These are phyloP conservation scores for Leptographium radiaticola DNA, from an alignment of 2,329 filamentous ascomycete genomes.

Conservation along the genomic window DNA sequence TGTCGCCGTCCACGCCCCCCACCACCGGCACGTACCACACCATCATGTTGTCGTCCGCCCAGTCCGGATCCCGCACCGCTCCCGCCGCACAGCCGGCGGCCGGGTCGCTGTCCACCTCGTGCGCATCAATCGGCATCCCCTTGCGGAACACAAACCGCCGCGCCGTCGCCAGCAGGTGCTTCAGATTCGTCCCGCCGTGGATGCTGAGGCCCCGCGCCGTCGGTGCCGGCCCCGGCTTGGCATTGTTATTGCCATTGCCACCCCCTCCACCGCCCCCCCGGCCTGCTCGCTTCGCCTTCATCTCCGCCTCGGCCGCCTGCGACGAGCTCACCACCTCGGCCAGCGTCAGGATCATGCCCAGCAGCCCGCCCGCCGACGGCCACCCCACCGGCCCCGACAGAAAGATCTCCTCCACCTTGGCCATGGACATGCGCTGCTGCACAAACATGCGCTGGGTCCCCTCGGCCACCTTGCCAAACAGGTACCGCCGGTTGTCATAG, in stretches of 20 bases:
- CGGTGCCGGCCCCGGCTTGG: neutral
- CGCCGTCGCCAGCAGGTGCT: conserved; percentile 68
- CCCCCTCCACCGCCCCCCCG: neutral
- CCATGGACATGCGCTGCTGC: conserved; percentile 52
- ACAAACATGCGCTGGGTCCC: conserved; percentile 68
- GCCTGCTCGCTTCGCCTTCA: conserved; percentile 12
- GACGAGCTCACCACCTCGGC: conserved; percentile 50
- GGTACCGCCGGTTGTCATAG: conserved; percentile 69
- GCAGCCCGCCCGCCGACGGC: conserved; percentile 64
- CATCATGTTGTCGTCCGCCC: conserved; percentile 60
- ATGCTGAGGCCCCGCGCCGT: conserved; percentile 36
- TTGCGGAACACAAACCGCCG: conserved; percentile 78
- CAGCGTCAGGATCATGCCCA: conserved; percentile 75
- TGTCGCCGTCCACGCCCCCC: conserved; percentile 12
- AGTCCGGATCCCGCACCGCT: conserved; percentile 47
- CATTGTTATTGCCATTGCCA: too few species aligned
- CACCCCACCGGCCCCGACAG: conserved; percentile 67
- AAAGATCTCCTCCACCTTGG: conserved; percentile 65
- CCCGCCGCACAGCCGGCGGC: neutral
- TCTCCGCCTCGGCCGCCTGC: conserved; percentile 24
- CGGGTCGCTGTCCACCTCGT: conserved; percentile 46
- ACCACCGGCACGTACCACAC: conserved; percentile 66
- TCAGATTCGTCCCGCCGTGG: conserved; percentile 69
- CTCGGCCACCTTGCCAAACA: conserved; percentile 74
- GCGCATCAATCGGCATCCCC: conserved; percentile 57